Evolutionary conservation across 495 filamentous ascomycete genomes (phyloP), one percentile per base, ranked within the genome.

Genomic region (Penicillium manginii): DNA sequence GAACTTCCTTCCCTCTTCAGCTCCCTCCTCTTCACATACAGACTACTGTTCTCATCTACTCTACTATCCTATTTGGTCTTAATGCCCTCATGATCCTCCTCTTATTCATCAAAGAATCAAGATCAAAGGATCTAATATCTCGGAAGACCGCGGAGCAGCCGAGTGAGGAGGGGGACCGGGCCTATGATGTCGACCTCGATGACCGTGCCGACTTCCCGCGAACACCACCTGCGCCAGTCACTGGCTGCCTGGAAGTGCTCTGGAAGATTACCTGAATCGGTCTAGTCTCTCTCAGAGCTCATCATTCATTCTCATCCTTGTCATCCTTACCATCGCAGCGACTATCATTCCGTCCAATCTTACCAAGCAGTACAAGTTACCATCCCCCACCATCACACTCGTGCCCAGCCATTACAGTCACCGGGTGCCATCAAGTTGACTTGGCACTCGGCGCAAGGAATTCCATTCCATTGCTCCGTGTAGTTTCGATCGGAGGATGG

Each of bases 151-250:
- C 64, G 64, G 64, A 64, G 52, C 10, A 17, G 14, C 15, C 14
- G n/a, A 47, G 40, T 55, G 23, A 33, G 11, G 53, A 43, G n/a
- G 43, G n/a, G n/a, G n/a, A n/a, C n/a, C n/a, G 32, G 50, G 14
- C 50, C 54, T 50, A 62, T 62, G 60, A 62, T 62, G 60, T 58
- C 60, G 60, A 55, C 43, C 45, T 46, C 35, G 26, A 55, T 47
- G 47, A 22, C 37, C 60, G 66, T 69, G 66, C 67, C 67, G 67
- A 59, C 54, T 67, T 65, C 54, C 66, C 52, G 19, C 29, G 50
- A 50, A 52, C 53, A 50, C 21, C 19, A 21, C 37, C 49, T 43
- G 48, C 52, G 55, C 57, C 52, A 22, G 59, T n/a, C 40, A 54
- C 54, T 62, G 42, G 35, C 42, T 49, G 50, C 47, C 18, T n/a